Evolutionary conservation across 176 grass and related monocot species (phyloP).

Genomic region (Triticum monococcum): DNA sequence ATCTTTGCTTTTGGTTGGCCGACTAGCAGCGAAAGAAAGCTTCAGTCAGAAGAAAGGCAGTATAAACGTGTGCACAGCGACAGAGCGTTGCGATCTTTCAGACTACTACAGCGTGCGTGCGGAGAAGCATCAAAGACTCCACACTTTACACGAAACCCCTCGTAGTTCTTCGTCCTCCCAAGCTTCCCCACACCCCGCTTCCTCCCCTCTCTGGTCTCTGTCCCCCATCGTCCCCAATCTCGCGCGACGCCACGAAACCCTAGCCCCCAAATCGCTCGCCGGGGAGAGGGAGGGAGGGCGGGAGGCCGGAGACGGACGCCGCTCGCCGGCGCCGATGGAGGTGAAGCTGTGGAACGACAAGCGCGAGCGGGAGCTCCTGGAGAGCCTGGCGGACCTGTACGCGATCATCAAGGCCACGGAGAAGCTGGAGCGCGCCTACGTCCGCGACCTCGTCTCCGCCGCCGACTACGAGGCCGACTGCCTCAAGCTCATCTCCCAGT

Average conservation of each 20-base stretch:
- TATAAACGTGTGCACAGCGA: neutral
- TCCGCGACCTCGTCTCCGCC: conserved; percentile 87
- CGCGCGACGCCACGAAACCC: conserved; percentile 37
- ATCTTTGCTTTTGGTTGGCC: neutral
- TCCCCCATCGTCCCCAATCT: neutral
- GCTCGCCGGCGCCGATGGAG: conserved; percentile 45
- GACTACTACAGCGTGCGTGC: neutral
- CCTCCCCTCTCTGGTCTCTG: no score
- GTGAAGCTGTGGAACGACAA: conserved; percentile 96
- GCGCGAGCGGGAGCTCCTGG: conserved; percentile 83
- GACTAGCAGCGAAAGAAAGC: neutral
- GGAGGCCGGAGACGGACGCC: no score
- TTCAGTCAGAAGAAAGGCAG: conserved; percentile 9
- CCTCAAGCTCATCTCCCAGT: conserved; percentile 95
- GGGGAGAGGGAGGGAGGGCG: neutral
- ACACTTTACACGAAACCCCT: conserved; percentile 33
- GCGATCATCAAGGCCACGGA: conserved; percentile 94
- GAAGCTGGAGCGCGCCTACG: conserved; percentile 97
- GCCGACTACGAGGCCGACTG: conserved; percentile 95
- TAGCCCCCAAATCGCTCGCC: conserved; percentile 29
- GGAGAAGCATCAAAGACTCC: neutral
- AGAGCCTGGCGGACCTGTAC: conserved; percentile 91
- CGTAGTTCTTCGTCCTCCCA: neutral
- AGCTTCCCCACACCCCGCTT: neutral
- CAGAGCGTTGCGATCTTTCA: no score